These are phyloP conservation scores for Nicotiana sylvestris DNA, from an alignment of 257 asterid species.

Conservation along the genomic window DNA sequence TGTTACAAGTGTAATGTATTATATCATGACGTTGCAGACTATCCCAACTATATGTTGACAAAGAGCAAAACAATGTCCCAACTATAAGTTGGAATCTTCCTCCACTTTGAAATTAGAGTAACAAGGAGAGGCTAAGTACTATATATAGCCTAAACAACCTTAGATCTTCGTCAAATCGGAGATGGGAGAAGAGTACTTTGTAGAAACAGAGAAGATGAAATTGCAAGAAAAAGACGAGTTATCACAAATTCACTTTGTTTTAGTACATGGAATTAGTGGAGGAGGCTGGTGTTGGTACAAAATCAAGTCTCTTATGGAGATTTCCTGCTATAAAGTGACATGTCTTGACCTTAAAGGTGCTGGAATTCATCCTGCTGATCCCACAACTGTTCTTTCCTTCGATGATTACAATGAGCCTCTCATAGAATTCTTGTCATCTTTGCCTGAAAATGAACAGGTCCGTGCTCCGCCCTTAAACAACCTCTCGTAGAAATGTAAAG, in stretches of 20 bases:
- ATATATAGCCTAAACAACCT: background rate
- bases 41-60: slow-evolving; percentile 6
- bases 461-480: background rate
- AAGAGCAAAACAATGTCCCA: background rate
- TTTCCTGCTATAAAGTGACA: slow-evolving; percentile 46
- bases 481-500: no score
- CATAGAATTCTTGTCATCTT: slow-evolving; percentile 40
- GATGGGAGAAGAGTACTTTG: slow-evolving; percentile 13
- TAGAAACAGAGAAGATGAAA: slow-evolving; percentile 4
- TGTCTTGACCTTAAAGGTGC: slow-evolving; percentile 59
- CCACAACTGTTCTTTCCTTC: slow-evolving; percentile 42
- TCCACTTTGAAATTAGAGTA: background rate
- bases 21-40: background rate
- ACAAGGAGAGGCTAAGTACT: background rate
- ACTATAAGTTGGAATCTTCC: background rate
- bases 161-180: background rate
- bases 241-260: slow-evolving; percentile 44
- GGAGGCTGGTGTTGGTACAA: slow-evolving; percentile 79
- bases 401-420: slow-evolving; percentile 56
- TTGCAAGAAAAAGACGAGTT: background rate
- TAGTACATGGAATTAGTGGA: slow-evolving; percentile 54
- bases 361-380: slow-evolving; percentile 48
- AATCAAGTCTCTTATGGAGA: slow-evolving; percentile 51
- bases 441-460: slow-evolving; percentile 39
- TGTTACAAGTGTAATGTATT: background rate